Base-by-base conservation (phyloP, 78 protist genomes). In the Planoprotostelium fungivorum region DNA sequence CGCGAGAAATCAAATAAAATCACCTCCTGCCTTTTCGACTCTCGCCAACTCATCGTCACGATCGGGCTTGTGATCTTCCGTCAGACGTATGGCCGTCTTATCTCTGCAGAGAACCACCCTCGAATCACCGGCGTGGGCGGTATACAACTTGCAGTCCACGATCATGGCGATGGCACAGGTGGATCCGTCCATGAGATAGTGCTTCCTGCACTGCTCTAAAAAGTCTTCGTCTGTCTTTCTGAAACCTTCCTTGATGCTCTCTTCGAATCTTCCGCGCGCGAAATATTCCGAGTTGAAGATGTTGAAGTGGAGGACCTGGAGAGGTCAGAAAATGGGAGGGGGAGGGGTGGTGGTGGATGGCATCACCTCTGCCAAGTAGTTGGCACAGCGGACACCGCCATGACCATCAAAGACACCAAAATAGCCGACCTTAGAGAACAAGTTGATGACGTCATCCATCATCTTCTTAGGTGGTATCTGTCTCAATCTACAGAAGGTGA, bases 111-210 rank as follows among this genome's bases (percentile, higher is more conserved):
- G 83, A 29, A 91, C 94, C 5, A 89, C 91, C 35, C 94, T 83
- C 29, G 90, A 87, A 88, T 91, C 94, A 63, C 94, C 94, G 1
- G 94, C 88, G 36, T 91, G 89, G 0, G 94, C 94, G 31, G 73
- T 51, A 16, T 25, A 25, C 73, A 51, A 16, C 16, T 51, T 51
- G 16, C 73, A 25, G 73, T 51, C 73, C 16, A 51, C 73, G 31
- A 51, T 5, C 73, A 51, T 51, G 73, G 73, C 73, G 73, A 51
- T 51, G 73, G 73, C 73, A 16, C 73, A 51, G 73, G 73, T 51
- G 31, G 73, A 51, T 51, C 73, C 73, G 73, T 51, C 73, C 73
- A 51, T 51, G 31, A 51, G 73, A 16, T 51, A 51, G 73, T 51
- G 73, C 16, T 51, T 51, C 73, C 73, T 51, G 73, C 73, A 51